These are phyloP conservation scores for Calonectria crousiana DNA, from an alignment of 2,329 filamentous ascomycete genomes.

Conservation along the genomic window DNA sequence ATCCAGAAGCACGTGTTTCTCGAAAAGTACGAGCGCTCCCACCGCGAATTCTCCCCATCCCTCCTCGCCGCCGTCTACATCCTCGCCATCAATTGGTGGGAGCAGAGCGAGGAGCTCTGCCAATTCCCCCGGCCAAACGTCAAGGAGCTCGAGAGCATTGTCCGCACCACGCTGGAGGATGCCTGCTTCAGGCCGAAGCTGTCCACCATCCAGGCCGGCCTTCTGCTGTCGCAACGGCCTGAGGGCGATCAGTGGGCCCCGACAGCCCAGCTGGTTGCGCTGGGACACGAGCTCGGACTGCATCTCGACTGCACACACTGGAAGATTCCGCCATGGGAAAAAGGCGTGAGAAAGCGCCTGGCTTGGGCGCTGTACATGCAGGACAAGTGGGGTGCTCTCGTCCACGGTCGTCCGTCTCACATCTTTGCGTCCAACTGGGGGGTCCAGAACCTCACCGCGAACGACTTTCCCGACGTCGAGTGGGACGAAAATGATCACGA, in stretches of 20 bases:
- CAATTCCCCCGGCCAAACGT: conserved; percentile 77
- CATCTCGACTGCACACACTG: conserved; percentile 89
- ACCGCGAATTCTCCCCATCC: conserved; percentile 80
- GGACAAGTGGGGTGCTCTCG: conserved; percentile 89
- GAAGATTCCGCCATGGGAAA: conserved; percentile 91
- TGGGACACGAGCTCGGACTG: conserved; percentile 87
- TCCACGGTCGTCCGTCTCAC: conserved; percentile 88
- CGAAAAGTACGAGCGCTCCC: conserved; percentile 80
- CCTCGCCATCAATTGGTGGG: conserved; percentile 90
- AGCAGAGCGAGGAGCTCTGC: conserved; percentile 76
- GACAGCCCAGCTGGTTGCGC: conserved; percentile 88
- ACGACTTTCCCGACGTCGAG: conserved; percentile 81
- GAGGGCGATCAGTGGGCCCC: conserved; percentile 86
- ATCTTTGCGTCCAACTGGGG: conserved; percentile 79
- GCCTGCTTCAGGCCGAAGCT: conserved; percentile 87
- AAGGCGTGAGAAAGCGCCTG: conserved; percentile 84
- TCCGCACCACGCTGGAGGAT: conserved; percentile 78
- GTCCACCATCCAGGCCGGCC: conserved; percentile 82
- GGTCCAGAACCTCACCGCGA: conserved; percentile 72
- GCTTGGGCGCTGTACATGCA: conserved; percentile 96
- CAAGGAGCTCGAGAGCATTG: conserved; percentile 78
- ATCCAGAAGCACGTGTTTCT: conserved; percentile 85
- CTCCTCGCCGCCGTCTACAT: conserved; percentile 86
- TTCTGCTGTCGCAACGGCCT: conserved; percentile 80
- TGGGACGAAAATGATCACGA: conserved; percentile 72